phyloP scores from a whole-genome alignment of 306 rosid genomes.

The Vigna trinervia region DNA sequence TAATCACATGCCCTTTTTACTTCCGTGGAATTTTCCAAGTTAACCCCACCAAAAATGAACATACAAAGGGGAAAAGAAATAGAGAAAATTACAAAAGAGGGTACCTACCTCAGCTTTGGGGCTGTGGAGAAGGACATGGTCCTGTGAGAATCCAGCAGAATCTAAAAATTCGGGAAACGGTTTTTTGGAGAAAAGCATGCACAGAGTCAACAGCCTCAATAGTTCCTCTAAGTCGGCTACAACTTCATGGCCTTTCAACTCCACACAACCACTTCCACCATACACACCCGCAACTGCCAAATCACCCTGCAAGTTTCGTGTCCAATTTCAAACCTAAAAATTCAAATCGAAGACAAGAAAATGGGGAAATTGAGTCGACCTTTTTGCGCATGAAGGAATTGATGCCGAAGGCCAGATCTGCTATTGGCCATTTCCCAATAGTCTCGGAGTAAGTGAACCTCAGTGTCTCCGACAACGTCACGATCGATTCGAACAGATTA shows the following conservation, averaged over 20 bases:
- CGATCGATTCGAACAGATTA: conserved; percentile 71
- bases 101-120: conserved; percentile 85
- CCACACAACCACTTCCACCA: conserved; percentile 52
- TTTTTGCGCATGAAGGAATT: conserved; percentile 80
- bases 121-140: conserved; percentile 78
- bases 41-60: neutral
- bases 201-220: conserved; percentile 3
- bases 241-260: conserved; percentile 56
- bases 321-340: neutral
- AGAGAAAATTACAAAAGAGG: conserved; percentile 11
- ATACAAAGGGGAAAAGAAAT: too few relatives aligned
- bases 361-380: conserved; percentile 42
- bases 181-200: conserved; percentile 58
- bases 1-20: neutral
- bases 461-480: conserved; percentile 73
- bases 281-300: conserved; percentile 73
- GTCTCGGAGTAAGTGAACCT: conserved; percentile 82
- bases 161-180: conserved; percentile 76
- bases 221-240: neutral
- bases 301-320: conserved; percentile 61
- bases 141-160: conserved; percentile 60
- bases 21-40: neutral
- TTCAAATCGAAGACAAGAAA: neutral
- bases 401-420: conserved; percentile 84
- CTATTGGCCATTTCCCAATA: conserved; percentile 87